phyloP scores from a whole-genome alignment of 1,139 yeast genomes.

The Kodamaea sp. region DNA sequence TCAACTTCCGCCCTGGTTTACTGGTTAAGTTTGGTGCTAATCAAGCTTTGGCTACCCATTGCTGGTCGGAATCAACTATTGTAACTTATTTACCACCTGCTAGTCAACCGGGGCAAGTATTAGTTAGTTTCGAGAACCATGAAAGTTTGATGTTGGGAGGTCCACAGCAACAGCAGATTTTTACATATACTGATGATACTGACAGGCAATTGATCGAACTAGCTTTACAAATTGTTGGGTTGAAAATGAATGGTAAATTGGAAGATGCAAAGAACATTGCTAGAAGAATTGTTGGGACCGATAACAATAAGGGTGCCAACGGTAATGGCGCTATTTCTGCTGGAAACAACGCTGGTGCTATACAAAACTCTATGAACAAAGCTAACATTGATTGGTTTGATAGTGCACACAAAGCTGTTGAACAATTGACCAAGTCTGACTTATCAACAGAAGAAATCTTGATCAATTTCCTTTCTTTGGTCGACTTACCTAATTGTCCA shows the following conservation, averaged over 20 bases:
- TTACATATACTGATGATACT: slow-evolving; percentile 89
- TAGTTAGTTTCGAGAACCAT: slow-evolving; percentile 70
- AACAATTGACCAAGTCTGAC: slow-evolving; percentile 45
- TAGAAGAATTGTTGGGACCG: slow-evolving; percentile 73
- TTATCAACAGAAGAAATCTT: slow-evolving; percentile 56
- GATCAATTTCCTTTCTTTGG: slow-evolving; percentile 60
- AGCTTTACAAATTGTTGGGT: slow-evolving; percentile 90
- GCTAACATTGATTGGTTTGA: slow-evolving; percentile 45
- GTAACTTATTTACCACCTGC: slow-evolving; percentile 95
- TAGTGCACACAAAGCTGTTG: slow-evolving; percentile 45
- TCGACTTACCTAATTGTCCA: slow-evolving; percentile 61
- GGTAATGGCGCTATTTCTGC: slow-evolving; percentile 9
- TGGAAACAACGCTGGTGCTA: slow-evolving; percentile 9
- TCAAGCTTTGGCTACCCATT: slow-evolving; percentile 82
- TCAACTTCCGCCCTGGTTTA: slow-evolving; percentile 79
- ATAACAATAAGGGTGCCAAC: slow-evolving; percentile 16
- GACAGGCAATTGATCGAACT: slow-evolving; percentile 88
- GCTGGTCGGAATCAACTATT: slow-evolving; percentile 93
- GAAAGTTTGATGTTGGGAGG: slow-evolving; percentile 28
- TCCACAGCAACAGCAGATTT: slow-evolving; percentile 52
- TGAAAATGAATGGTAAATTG: slow-evolving; percentile 89
- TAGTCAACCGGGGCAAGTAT: slow-evolving; percentile 81
- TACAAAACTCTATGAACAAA: slow-evolving; percentile 15
- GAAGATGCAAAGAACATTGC: slow-evolving; percentile 93
- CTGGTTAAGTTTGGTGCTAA: slow-evolving; percentile 83